Evolutionary conservation across 2,329 filamentous ascomycete genomes (phyloP), one percentile per base, ranked within the genome.

Genomic region (Periconia sp.): DNA sequence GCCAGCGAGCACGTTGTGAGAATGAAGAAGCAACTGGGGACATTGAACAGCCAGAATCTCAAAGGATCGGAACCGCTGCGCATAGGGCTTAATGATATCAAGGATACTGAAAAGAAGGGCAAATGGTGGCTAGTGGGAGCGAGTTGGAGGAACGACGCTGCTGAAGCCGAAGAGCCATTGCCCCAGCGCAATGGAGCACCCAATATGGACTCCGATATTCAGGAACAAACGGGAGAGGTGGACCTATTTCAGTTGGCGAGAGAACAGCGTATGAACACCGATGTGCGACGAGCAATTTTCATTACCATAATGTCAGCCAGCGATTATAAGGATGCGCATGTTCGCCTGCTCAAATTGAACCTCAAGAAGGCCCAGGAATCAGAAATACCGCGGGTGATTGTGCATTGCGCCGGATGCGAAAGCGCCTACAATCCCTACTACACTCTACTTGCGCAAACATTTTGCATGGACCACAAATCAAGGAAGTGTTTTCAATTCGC

Each of bases 71-170:
- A 95, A 55, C 91, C 94, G 3, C 81, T 99, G 55, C 86, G 91
- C 9, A 87, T 97, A 53, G 86, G 89, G 11, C 81, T 97, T 3
- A 81, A 83, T 37, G 94, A 99, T 66, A 90, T 99, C 48, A 86
- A 86, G 58, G 85, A 92, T 57, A 88, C 88, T 0, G 89, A 93
- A 41, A 93, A 89, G 69, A 90, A 88, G 69, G 94, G 94, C 1
- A 97, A 96, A 77, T 99, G 94, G 94, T 99, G 94, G 94, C 84
- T 97, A 18, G 90, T 97, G 6, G 94, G 94, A 48, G 93, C 94
- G n/a, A 96, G 92, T 73, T 97, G 93, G 85, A 79, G 78, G 41
- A 70, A 80, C 54, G 60, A 74, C 17, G 61, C 53, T 13, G 75
- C 77, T 17, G 62, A 58, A n/a, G 72, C 23, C n/a, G 11, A 18